These are phyloP conservation scores for Suillus lakei DNA, from an alignment of 768 basidiomycete species.

Conservation along the genomic window DNA sequence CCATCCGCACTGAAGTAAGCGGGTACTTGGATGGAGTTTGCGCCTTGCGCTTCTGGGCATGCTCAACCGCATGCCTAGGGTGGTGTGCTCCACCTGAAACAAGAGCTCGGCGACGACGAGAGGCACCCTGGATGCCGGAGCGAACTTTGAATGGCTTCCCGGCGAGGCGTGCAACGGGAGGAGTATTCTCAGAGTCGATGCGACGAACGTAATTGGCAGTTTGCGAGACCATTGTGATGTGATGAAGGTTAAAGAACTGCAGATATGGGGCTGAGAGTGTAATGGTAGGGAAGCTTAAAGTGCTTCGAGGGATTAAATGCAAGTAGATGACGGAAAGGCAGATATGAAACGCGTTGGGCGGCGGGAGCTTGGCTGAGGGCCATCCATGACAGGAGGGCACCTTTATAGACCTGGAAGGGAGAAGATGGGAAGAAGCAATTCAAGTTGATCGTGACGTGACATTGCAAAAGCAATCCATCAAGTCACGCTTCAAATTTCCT, in stretches of 20 bases:
- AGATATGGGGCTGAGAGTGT: conserved; percentile 8
- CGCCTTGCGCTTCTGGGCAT: conserved; percentile 42
- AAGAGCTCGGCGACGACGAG: conserved; percentile 47
- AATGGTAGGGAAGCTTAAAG: background rate
- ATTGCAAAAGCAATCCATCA: conserved; percentile 33
- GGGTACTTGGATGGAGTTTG: conserved; percentile 23
- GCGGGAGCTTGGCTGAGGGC: conserved; percentile 9
- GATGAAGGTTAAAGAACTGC: background rate
- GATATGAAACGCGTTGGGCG: conserved; percentile 8
- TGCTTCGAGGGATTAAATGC: background rate
- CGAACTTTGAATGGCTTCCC: conserved; percentile 23
- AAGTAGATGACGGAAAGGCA: background rate
- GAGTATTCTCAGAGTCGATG: conserved; percentile 38
- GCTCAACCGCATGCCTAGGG: conserved; percentile 40
- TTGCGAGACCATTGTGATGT: conserved; percentile 34
- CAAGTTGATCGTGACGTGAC: conserved; percentile 35
- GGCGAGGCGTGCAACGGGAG: conserved; percentile 22
- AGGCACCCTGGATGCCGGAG: conserved; percentile 33
- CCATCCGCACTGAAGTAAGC: conserved; percentile 32
- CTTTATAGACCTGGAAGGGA: conserved; percentile 28
- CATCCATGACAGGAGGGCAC: conserved; percentile 13
- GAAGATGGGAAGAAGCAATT: conserved; percentile 19
- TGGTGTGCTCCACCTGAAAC: conserved; percentile 31
- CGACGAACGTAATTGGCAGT: conserved; percentile 26
- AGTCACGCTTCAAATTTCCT: conserved; percentile 24